Base-by-base conservation (phyloP, 2,329 filamentous ascomycete genomes). In the Diaporthe longicolla region DNA sequence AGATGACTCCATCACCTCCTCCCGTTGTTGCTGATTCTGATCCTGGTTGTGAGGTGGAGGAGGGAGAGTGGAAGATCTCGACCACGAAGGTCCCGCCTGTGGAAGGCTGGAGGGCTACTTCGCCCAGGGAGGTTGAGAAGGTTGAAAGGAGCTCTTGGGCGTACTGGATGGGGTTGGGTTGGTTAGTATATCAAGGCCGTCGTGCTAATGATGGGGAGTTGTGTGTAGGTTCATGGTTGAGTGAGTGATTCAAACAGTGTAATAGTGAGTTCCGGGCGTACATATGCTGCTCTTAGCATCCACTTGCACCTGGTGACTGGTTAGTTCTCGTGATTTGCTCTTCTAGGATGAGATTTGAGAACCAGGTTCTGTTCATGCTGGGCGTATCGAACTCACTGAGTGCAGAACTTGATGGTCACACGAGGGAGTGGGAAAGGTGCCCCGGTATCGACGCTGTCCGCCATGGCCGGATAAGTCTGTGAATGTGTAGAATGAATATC, bases 101-200 rank as follows among this genome's bases (percentile, higher is more conserved):
- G 19, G 91, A 88, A 0, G 97, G 97, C 77, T 97, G 91, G 10
- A 99, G 89, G 21, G 96, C 92, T 13, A 98, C 93, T 83, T 98
- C 96, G 75, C 95, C 95, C 2, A 98, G 89, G 58, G 91, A 88
- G 1, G 92, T 94, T 71, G 91, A 90, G 85, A 99, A 99, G 0
- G 96, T 99, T 1, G 95, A 97, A 50, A 99, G 91, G 58, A 99
- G 91, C 83, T 98, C 97, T 87, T 98, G 97, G 65, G 93, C 96
- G 82, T 93, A 98, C 94, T 98, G 78, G 7, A 68, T 13, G 24
- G 17, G 29, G 37, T 40, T 24, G 35, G 35, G 4, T n/a, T 63
- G 35, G 54, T 69, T 45, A 65, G 63, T 32, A 3, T 17, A 4
- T 13, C 10, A 29, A 35, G 63, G 37, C 21, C 19, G 24, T 63